Percentiles rank a stretch among this genome's conserved stretches.
Conservation (phyloP, 805 yeast genomes). For the Sugiyamaella smithiae region DNA sequence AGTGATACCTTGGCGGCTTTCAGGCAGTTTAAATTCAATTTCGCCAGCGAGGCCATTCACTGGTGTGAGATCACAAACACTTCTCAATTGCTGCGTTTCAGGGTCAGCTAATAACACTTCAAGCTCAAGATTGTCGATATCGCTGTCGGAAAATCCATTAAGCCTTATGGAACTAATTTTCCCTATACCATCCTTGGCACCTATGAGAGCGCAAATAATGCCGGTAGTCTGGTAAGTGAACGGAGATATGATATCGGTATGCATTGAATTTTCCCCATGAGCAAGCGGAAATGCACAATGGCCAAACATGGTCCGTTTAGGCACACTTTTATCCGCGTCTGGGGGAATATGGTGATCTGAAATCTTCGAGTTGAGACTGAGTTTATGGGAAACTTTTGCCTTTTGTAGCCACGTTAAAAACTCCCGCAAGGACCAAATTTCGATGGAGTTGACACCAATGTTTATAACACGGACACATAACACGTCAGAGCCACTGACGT, state of each 20-base stretch:
- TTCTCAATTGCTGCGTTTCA: not conserved
- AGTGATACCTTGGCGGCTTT: too few relatives aligned
- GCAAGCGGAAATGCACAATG: not conserved
- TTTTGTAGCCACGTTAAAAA: not conserved
- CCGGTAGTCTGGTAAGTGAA: constrained; percentile 1
- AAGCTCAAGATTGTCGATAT: not conserved
- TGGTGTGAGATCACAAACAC: too few relatives aligned
- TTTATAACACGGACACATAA: not conserved
- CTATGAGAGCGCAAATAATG: too few relatives aligned
- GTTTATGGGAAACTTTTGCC: not conserved
- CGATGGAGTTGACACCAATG: not conserved
- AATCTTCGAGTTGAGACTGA: not conserved
- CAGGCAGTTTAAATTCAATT: too few relatives aligned
- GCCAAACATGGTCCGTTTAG: too few relatives aligned
- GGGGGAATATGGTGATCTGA: not conserved
- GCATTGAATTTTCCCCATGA: not conserved
- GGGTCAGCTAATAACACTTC: not conserved
- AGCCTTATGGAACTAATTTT: not conserved
- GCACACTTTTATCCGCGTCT: too few relatives aligned
- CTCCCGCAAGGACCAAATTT: not conserved
- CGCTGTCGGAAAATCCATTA: not conserved
- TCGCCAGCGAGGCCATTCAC: too few relatives aligned
- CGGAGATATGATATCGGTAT: not conserved
- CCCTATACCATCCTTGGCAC: not conserved
- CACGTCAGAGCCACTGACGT: not conserved